These are phyloP conservation scores for Symmetrospora coprosmae DNA, from an alignment of 768 basidiomycete genomes.

Conservation along the genomic window DNA sequence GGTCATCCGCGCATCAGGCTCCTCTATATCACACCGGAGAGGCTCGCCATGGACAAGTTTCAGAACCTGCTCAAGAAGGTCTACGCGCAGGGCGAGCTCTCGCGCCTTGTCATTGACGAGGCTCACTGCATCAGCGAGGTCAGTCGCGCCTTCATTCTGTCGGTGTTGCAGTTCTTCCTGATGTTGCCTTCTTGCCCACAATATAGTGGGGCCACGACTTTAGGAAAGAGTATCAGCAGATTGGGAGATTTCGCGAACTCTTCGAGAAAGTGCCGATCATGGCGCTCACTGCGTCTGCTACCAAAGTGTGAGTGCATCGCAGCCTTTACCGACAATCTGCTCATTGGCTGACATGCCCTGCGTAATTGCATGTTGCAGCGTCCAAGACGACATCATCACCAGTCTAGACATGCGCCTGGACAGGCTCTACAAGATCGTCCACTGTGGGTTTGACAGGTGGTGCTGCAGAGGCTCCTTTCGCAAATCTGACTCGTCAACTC, in stretches of 20 bases:
- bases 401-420: slow-evolving; percentile 50
- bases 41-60: slow-evolving; percentile 48
- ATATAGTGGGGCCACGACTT: slow-evolving; percentile 61
- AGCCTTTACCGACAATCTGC: too few species aligned
- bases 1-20: slow-evolving; percentile 49
- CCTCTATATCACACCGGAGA: slow-evolving; percentile 67
- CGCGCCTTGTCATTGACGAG: slow-evolving; percentile 66
- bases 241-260: slow-evolving; percentile 55
- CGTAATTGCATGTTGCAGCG: slow-evolving; percentile 41
- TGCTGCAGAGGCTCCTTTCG: neutral
- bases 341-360: too few species aligned
- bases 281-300: slow-evolving; percentile 75
- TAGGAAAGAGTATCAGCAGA: slow-evolving; percentile 54
- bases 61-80: slow-evolving; percentile 43
- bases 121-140: slow-evolving; percentile 37
- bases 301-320: slow-evolving; percentile 33
- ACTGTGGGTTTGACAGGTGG: neutral
- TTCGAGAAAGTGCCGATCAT: slow-evolving; percentile 61
- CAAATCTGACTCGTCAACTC: slow-evolving; percentile 38
- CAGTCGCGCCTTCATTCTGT: neutral
- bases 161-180: neutral
- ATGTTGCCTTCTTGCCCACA: slow-evolving; percentile 38
- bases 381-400: slow-evolving; percentile 57
- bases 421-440: slow-evolving; percentile 46
- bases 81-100: slow-evolving; percentile 49